These are phyloP conservation scores for Conringia planisiliqua DNA, from an alignment of 345 rosid species.

Conservation along the genomic window DNA sequence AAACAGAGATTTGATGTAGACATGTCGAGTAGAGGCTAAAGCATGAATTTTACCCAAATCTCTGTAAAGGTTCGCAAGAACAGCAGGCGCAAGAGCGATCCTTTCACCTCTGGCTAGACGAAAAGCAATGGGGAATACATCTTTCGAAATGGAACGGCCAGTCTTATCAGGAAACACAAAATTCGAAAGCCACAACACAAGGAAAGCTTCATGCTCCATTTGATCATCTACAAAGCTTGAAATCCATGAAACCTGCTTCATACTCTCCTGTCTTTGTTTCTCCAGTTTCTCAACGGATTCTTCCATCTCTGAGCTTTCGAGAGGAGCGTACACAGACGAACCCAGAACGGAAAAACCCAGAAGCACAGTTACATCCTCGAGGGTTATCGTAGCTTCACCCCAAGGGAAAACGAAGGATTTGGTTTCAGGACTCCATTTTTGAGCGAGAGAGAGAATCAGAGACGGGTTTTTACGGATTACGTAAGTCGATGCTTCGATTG, in stretches of 20 bases:
- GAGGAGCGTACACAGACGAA: conserved; percentile 32
- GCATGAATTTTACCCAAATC: conserved; percentile 26
- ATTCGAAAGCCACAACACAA: conserved; percentile 38
- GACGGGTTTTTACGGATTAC: conserved; percentile 10
- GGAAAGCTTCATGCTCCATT: conserved; percentile 48
- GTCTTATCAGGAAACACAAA: conserved; percentile 27
- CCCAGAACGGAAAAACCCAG: conserved; percentile 48
- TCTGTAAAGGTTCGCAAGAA: conserved; percentile 40
- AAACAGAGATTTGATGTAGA: conserved; percentile 28
- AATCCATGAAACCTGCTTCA: conserved; percentile 35
- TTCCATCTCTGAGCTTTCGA: not conserved
- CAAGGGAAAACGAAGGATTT: conserved; percentile 51
- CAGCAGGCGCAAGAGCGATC: conserved; percentile 47
- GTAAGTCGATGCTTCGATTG: conserved; percentile 42
- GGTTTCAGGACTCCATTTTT: conserved; percentile 44
- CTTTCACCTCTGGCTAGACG: conserved; percentile 40
- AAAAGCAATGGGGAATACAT: conserved; percentile 29
- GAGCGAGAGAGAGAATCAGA: conserved; percentile 40
- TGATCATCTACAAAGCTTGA: conserved; percentile 34
- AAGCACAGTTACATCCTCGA: conserved; percentile 43
- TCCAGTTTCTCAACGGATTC: conserved; percentile 2
- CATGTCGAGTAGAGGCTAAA: not conserved
- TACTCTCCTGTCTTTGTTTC: not conserved
- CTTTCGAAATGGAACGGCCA: not conserved
- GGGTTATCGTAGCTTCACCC: conserved; percentile 60